These are phyloP conservation scores for Malania oleifera DNA, from an alignment of 164 flowering plant species.

Conservation along the genomic window DNA sequence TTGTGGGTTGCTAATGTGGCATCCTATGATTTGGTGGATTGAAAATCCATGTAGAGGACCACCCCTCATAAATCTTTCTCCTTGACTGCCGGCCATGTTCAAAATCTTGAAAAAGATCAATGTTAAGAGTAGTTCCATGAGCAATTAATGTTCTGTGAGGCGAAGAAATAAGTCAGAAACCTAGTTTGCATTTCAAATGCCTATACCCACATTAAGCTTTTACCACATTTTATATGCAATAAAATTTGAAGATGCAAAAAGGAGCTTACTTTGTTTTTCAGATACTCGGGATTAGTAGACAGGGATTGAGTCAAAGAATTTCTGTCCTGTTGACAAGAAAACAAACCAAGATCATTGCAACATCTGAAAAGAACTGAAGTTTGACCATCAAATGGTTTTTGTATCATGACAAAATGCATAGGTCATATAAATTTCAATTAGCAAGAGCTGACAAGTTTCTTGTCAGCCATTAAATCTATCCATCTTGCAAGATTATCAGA, in stretches of 20 bases:
- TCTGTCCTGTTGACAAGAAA: constrained; percentile 55
- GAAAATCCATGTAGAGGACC: too few species aligned
- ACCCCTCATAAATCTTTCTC: too few species aligned
- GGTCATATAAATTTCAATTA: too few species aligned
- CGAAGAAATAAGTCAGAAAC: too few species aligned
- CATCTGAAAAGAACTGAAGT: background rate
- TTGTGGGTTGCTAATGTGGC: too few species aligned
- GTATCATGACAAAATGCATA: too few species aligned
- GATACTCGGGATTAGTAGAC: constrained; percentile 86
- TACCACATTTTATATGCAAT: background rate
- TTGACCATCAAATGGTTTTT: too few species aligned
- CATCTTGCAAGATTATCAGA: too few species aligned
- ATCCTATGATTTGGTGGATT: too few species aligned
- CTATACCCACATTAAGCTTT: background rate
- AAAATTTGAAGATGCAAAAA: background rate
- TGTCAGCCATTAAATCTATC: too few species aligned
- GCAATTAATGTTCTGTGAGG: background rate
- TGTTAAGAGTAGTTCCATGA: background rate
- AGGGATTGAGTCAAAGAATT: constrained; percentile 70
- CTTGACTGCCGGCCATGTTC: too few species aligned
- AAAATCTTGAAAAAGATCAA: background rate
- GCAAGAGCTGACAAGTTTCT: too few species aligned
- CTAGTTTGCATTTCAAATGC: background rate
- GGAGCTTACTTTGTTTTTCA: constrained; percentile 68
- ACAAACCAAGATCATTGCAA: constrained; percentile 3